Conservation (phyloP, 2,329 filamentous ascomycete genomes). For the Arthrobotrys sphaeroides region DNA sequence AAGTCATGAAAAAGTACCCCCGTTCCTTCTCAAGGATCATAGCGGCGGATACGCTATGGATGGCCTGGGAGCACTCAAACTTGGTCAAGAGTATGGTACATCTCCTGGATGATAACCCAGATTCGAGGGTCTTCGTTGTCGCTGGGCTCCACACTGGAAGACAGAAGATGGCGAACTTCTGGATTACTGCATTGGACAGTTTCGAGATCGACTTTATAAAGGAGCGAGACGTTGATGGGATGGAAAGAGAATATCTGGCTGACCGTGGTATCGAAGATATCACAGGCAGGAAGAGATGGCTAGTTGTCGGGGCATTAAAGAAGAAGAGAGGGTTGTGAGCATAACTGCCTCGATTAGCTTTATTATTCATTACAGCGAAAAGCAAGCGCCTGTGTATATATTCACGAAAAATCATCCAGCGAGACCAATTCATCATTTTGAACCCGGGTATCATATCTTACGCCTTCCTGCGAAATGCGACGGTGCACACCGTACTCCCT, state of each 20-base stretch:
- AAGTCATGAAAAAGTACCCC: conserved; percentile 58
- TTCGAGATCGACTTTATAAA: conserved; percentile 73
- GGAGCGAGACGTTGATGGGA: conserved; percentile 74
- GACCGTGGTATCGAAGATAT: conserved; percentile 72
- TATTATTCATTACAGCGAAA: conserved; percentile 19
- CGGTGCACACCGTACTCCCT: conserved; percentile 86
- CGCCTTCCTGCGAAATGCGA: conserved; percentile 74
- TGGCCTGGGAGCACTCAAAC: conserved; percentile 76
- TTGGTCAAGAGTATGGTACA: conserved; percentile 71
- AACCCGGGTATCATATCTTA: conserved; percentile 25
- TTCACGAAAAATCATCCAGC: neutral
- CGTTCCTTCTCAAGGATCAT: conserved; percentile 70
- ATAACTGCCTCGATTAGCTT: neutral
- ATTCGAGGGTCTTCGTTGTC: conserved; percentile 71
- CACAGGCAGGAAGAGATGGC: conserved; percentile 74
- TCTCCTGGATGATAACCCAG: conserved; percentile 66
- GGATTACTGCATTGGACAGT: conserved; percentile 64
- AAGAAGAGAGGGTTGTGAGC: conserved; percentile 12
- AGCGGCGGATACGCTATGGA: conserved; percentile 80
- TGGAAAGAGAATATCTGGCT: conserved; percentile 69
- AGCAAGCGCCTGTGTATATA: conserved; percentile 28
- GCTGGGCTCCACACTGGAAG: conserved; percentile 78
- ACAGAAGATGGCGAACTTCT: conserved; percentile 73
- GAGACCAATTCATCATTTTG: neutral
- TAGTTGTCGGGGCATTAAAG: conserved; percentile 69